Conservation (phyloP, 257 asterid genomes). For the Solanum sejunctum region DNA sequence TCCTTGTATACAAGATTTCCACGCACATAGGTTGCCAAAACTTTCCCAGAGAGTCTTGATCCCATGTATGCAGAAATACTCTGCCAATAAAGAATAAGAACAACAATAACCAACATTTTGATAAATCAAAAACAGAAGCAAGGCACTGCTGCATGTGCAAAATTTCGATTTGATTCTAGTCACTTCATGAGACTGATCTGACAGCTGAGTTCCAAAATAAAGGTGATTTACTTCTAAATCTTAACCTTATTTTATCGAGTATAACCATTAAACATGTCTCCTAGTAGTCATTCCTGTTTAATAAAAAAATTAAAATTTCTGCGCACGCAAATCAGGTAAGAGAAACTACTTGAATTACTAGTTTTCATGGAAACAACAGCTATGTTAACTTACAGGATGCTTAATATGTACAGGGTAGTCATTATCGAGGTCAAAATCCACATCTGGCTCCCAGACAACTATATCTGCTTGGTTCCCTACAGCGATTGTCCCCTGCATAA, state of each 20-base stretch:
- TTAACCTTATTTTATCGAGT: not conserved
- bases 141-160: not conserved
- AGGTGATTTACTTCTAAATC: not conserved
- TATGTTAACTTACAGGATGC: conserved; percentile 47
- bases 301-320: not conserved
- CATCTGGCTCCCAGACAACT: conserved; percentile 87
- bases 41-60: conserved; percentile 64
- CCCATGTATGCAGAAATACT: conserved; percentile 83
- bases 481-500: conserved; percentile 56
- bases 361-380: not conserved
- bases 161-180: not conserved
- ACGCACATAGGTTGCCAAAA: conserved; percentile 56
- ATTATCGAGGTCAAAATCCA: conserved; percentile 50
- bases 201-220: not conserved
- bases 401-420: conserved; percentile 43
- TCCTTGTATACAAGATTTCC: conserved; percentile 68
- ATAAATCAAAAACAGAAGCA: not conserved
- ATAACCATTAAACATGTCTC: not conserved
- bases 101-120: not conserved
- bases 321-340: not conserved
- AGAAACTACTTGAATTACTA: not conserved
- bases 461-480: conserved; percentile 73
- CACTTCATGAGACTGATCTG: not conserved
- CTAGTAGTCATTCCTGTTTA: not conserved
- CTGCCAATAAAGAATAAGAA: conserved; percentile 23